Base-by-base conservation (phyloP, 805 yeast species). In the Lipomyces chichibuensis region DNA sequence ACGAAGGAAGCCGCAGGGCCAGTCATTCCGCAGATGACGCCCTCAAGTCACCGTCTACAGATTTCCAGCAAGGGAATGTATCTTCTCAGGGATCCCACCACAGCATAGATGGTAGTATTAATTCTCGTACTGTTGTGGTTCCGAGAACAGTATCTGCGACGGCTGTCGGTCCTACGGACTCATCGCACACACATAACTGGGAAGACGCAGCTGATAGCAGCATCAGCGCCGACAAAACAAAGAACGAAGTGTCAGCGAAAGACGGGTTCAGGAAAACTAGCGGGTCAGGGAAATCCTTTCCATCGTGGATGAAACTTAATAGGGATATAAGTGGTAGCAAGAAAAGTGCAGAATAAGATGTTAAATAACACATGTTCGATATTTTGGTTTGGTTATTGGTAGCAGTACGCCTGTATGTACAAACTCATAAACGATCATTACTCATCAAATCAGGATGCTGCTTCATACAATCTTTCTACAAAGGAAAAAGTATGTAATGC, bases 251-350 rank as follows among this genome's bases (percentile, higher is more conserved):
- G 32, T 11, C 13, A 32, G 32, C n/a, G 59, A 32, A 46, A 54
- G 23, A 49, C 46, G 14, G 46, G 64, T 55, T 14, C 49, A 8
- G 73, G 72, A 32, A 72, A 65, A 2, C 11, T 43, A 43, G 49
- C 23, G 4, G 49, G 49, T 43, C 20, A 6, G 23, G 20, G 20
- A 43, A n/a, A n/a, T 23, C 35, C 17, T 32, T 57, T 8, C 59
- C 63, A 17, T 27, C 25, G 46, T 62, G 65, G 65, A 62, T 62
- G 65, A 62, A 57, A 49, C 60, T 52, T 7, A 52, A 33, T 2
- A 29, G 57, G n/a, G 57, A 25, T 11, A n/a, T 29, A 17, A 54
- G 43, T 58, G 55, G 33, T 11, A 25, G 46, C 37, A 51, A 37
- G 37, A 39, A 39, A 23, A n/a, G 23, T 14, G 58, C n/a, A 17